Percentiles rank a stretch among this genome's conserved stretches.
These are phyloP conservation scores for Sarocladiaceae sp. DNA, from an alignment of 2,329 filamentous ascomycete genomes.

Conservation along the genomic window DNA sequence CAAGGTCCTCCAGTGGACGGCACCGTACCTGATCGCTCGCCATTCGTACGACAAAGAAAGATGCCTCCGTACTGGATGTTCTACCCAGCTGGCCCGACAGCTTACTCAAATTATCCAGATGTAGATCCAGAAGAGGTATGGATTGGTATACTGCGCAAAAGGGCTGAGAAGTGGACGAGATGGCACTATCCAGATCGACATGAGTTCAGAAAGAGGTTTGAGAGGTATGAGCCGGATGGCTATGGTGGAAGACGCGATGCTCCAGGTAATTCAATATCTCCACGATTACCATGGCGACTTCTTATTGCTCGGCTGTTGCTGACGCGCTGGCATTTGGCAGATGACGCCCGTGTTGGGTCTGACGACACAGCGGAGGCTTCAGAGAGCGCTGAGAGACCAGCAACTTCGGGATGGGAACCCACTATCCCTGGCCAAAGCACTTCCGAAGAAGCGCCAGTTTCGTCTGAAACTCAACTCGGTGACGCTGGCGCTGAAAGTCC, in stretches of 20 bases:
- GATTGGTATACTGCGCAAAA: not conserved
- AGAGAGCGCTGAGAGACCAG: too few relatives aligned
- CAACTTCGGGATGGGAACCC: too few relatives aligned
- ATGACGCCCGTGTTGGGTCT: too few relatives aligned
- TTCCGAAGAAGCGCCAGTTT: too few relatives aligned
- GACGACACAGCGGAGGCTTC: too few relatives aligned
- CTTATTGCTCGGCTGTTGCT: too few relatives aligned
- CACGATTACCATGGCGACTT: too few relatives aligned
- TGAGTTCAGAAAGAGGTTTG: slow-evolving; percentile 3
- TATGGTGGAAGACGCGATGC: not conserved
- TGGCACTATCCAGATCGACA: not conserved
- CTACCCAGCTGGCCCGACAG: not conserved
- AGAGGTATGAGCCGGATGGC: not conserved
- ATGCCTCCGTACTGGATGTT: slow-evolving; percentile 1
- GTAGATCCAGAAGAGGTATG: not conserved
- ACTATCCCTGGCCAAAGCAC: too few relatives aligned
- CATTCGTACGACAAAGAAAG: not conserved
- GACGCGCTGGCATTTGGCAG: too few relatives aligned
- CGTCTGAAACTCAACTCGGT: too few relatives aligned
- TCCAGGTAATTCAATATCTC: too few relatives aligned
- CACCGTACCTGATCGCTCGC: not conserved
- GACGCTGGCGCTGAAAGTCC: too few relatives aligned
- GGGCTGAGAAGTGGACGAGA: not conserved
- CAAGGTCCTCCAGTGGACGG: not conserved
- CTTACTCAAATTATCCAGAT: not conserved